Evolutionary conservation across 192 early-diverging fungal genomes (phyloP).

Genomic region (Radiomyces spectabilis): DNA sequence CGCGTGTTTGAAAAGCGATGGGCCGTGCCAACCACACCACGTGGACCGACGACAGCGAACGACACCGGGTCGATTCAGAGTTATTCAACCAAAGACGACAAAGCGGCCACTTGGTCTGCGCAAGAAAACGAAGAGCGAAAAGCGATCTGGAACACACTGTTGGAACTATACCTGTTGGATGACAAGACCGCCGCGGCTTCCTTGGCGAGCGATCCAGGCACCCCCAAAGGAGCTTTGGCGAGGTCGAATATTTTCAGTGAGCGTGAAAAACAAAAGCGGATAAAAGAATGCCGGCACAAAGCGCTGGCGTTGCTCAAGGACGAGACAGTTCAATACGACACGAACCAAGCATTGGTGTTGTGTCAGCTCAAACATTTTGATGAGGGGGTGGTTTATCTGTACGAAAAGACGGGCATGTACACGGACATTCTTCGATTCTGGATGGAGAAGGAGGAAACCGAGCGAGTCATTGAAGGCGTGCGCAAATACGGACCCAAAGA

Average conservation of each 20-base stretch:
- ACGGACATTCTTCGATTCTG: slow-evolving; percentile 62
- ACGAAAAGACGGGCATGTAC: slow-evolving; percentile 77
- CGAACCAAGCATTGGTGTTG: slow-evolving; percentile 86
- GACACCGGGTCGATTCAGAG: slow-evolving; percentile 9
- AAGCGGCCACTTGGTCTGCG: background rate
- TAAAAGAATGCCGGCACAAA: slow-evolving; percentile 38
- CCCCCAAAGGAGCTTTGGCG: too few relatives aligned
- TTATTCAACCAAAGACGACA: background rate
- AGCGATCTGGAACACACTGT: slow-evolving; percentile 82
- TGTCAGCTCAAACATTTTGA: slow-evolving; percentile 82
- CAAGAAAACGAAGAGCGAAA: slow-evolving; percentile 56
- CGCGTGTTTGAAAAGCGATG: slow-evolving; percentile 73
- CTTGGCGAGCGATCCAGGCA: background rate
- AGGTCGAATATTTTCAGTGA: background rate
- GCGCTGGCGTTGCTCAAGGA: slow-evolving; percentile 64
- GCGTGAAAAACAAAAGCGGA: slow-evolving; percentile 5
- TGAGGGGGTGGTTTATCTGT: slow-evolving; percentile 81
- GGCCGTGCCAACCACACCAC: slow-evolving; percentile 24
- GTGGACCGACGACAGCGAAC: slow-evolving; percentile 10
- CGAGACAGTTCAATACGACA: slow-evolving; percentile 70
- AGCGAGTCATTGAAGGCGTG: slow-evolving; percentile 55
- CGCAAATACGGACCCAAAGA: slow-evolving; percentile 56
- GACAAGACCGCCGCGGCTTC: slow-evolving; percentile 11
- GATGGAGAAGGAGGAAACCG: slow-evolving; percentile 65
- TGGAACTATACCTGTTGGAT: slow-evolving; percentile 81